Evolutionary conservation across 1,284 basidiomycete species (phyloP), one percentile per base, ranked within the genome.

Genomic region (Cryptococcus hybrid): DNA sequence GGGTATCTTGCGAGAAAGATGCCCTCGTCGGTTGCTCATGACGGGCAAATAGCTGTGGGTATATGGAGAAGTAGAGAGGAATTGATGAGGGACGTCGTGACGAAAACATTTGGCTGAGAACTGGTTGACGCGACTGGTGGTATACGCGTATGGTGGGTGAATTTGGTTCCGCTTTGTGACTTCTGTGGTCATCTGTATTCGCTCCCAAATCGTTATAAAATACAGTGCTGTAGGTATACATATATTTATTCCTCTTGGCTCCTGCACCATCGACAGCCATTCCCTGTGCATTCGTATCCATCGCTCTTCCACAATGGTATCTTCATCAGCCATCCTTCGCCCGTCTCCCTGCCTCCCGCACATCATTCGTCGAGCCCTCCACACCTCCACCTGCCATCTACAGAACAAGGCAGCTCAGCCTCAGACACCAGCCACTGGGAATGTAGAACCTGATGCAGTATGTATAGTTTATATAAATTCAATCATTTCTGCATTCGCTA

Each of bases 1-100:
- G 3, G 73, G 69, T 3, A 77, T 61, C 58, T 75, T 76, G 57
- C 54, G 59, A 2, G 72, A 75, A 15, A 75, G 50, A 60, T 77
- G 73, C 7, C 70, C 70, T n/a, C 73, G 57, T 45, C 73, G 60
- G 56, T 73, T 72, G 67, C 73, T 70, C n/a, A 52, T 36, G 48
- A 45, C 5, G 45, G 37, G 13, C 7, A 37, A 47, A 38, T 38
- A 30, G 43, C 42, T 45, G 43, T 3, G n/a, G 18, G 35, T 46
- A 30, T 34, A 37, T 37, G 11, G 13, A 5, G n/a, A 36, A 18
- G 11, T 18, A 1, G 38, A 55, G 15, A 44, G 35, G 44, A 44
- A 42, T 11, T 15, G 11, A 37, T 15, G 24, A 37, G 12, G 24
- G 93, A n/a, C 24, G 24, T 24, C 47, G 57, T 39, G 56, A 50